Evolutionary conservation across 345 rosid species (phyloP).

Genomic region (Bruguiera parviflora): DNA sequence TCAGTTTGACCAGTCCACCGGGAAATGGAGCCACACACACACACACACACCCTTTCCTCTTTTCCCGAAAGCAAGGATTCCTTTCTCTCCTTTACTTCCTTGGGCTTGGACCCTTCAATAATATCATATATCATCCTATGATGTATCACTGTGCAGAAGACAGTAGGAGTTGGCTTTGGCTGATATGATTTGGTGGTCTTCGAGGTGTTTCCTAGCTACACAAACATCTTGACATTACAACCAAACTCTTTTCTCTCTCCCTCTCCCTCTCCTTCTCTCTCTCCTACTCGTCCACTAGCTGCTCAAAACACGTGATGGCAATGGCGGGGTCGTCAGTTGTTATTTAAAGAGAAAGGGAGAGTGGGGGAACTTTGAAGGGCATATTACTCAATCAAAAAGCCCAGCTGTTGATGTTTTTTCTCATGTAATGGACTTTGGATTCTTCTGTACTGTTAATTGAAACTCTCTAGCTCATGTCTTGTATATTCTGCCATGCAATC

Average conservation of each 20-base stretch:
- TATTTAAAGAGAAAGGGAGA: background rate
- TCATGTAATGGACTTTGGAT: constrained; percentile 44
- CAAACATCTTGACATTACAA: no score
- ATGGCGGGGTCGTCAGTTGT: constrained; percentile 21
- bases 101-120: no score
- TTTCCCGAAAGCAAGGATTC: background rate
- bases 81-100: background rate
- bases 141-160: no score
- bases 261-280: background rate
- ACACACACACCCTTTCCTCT: background rate
- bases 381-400: background rate
- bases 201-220: constrained; percentile 23
- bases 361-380: no score
- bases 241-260: background rate
- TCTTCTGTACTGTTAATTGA: constrained; percentile 32
- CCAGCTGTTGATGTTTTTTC: background rate
- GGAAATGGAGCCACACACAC: constrained; percentile 25
- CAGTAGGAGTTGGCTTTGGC: no score
- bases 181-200: constrained; percentile 29
- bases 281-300: constrained; percentile 21
- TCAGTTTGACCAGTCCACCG: constrained; percentile 32
- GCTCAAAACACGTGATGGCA: constrained; percentile 42
- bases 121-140: no score
- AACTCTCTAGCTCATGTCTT: constrained; percentile 22
- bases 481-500: background rate